Percentiles rank a stretch among this genome's conserved stretches.
phyloP scores from a whole-genome alignment of 495 filamentous ascomycete species.

The Talaromyces trachyspermus region DNA sequence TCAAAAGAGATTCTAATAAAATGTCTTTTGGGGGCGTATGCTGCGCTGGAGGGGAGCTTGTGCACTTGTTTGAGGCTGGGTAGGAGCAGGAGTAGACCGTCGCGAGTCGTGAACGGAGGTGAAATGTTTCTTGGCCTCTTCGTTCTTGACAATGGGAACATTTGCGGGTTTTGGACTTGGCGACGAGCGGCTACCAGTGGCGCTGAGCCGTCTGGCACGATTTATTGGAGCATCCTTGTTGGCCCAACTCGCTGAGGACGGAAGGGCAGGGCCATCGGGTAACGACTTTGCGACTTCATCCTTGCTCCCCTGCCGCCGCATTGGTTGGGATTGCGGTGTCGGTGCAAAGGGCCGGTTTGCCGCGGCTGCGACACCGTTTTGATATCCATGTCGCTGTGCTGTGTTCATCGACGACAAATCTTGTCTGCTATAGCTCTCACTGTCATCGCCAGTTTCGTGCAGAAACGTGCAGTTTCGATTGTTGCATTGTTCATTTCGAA shows the following conservation, averaged over 20 bases:
- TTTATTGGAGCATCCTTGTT: conserved; percentile 61
- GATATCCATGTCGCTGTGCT: conserved; percentile 56
- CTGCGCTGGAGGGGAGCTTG: conserved; percentile 12
- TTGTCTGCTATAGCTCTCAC: conserved; percentile 91
- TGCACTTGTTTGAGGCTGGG: conserved; percentile 14
- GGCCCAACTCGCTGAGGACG: conserved; percentile 91
- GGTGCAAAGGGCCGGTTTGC: conserved; percentile 25
- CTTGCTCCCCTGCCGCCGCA: conserved; percentile 66
- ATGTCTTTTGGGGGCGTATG: conserved; percentile 22
- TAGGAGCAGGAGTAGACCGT: conserved; percentile 17
- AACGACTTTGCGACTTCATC: conserved; percentile 58
- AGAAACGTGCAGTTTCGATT: conserved; percentile 97
- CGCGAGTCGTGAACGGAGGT: conserved; percentile 18
- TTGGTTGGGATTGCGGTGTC: conserved; percentile 56
- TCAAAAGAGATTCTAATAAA: conserved; percentile 41
- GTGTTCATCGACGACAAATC: conserved; percentile 96
- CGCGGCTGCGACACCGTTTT: conserved; percentile 18
- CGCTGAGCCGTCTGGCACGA: conserved; percentile 64
- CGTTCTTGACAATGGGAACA: conserved; percentile 41
- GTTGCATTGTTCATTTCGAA: conserved; percentile 84
- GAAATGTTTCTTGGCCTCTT: conserved; percentile 33
- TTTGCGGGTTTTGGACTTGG: conserved; percentile 71
- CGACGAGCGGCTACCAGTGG: conserved; percentile 67
- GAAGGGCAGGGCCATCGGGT: conserved; percentile 77
- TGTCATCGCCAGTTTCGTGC: conserved; percentile 93